Conservation (phyloP, 345 rosid species). For the Litchi chinensis region DNA sequence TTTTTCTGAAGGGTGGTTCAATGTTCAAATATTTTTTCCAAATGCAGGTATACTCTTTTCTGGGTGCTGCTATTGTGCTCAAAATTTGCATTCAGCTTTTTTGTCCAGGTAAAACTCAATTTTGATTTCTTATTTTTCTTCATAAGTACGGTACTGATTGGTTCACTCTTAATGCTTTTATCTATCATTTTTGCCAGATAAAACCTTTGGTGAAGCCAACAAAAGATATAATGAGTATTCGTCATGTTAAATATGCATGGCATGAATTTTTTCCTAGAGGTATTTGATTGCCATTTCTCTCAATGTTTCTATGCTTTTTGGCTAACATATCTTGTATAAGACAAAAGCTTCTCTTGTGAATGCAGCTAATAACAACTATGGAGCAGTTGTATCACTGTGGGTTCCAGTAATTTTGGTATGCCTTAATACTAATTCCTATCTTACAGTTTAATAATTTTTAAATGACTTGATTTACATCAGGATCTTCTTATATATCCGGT, state of each 20-base stretch:
- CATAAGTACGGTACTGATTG: background rate
- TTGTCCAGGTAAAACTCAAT: constrained; percentile 64
- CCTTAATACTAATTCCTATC: constrained; percentile 7
- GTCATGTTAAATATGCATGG: constrained; percentile 69
- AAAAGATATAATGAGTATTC: constrained; percentile 74
- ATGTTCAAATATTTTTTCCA: constrained; percentile 10
- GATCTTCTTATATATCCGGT: constrained; percentile 8
- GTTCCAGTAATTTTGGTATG: constrained; percentile 75
- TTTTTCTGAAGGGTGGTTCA: constrained; percentile 12
- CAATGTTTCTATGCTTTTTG: constrained; percentile 16
- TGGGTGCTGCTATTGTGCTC: constrained; percentile 78
- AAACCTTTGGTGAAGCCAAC: constrained; percentile 91
- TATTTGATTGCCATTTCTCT: constrained; percentile 29
- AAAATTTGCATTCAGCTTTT: constrained; percentile 77
- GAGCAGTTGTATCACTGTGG: constrained; percentile 85
- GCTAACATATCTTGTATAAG: constrained; percentile 18
- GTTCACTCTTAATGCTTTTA: constrained; percentile 15
- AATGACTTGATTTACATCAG: constrained; percentile 1
- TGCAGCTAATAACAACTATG: constrained; percentile 71
- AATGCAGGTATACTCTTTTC: constrained; percentile 84
- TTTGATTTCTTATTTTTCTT: constrained; percentile 10
- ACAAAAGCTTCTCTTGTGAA: constrained; percentile 19
- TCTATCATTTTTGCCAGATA: constrained; percentile 47
- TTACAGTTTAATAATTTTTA: background rate
- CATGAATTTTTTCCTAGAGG: constrained; percentile 92